These are phyloP conservation scores for Chytriomyces sp. DNA, from an alignment of 192 early-diverging fungal species.

Conservation along the genomic window DNA sequence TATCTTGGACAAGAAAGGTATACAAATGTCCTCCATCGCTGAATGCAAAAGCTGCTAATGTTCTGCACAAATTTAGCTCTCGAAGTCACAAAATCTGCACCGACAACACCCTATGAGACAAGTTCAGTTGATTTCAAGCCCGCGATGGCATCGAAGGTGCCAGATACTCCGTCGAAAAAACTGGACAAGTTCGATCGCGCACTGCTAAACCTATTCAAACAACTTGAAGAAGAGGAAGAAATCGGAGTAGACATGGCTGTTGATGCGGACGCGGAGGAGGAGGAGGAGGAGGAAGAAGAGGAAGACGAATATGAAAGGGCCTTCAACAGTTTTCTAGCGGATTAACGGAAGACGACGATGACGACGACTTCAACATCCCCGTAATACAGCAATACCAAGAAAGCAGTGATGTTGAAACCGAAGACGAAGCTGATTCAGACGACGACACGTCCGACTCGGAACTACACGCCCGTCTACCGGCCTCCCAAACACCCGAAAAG, in stretches of 20 bases:
- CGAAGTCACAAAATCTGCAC: background rate
- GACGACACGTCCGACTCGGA: background rate
- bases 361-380: constrained; percentile 21
- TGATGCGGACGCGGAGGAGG: background rate
- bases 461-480: too few species aligned
- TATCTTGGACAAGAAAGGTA: constrained; percentile 5
- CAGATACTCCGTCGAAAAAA: background rate
- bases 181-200: constrained; percentile 37
- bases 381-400: background rate
- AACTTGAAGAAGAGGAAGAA: constrained; percentile 1
- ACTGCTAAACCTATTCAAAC: background rate
- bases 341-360: constrained; percentile 20
- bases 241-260: background rate
- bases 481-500: background rate
- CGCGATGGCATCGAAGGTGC: background rate
- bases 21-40: background rate
- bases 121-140: background rate
- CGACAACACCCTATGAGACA: background rate
- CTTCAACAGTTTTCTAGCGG: constrained; percentile 18
- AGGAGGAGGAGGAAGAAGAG: constrained; percentile 32
- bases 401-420: background rate
- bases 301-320: constrained; percentile 46
- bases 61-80: background rate
- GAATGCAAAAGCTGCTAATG: background rate
- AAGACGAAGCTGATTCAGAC: background rate